Base-by-base conservation (phyloP, 805 yeast species). In the Danielia reshetovae region DNA sequence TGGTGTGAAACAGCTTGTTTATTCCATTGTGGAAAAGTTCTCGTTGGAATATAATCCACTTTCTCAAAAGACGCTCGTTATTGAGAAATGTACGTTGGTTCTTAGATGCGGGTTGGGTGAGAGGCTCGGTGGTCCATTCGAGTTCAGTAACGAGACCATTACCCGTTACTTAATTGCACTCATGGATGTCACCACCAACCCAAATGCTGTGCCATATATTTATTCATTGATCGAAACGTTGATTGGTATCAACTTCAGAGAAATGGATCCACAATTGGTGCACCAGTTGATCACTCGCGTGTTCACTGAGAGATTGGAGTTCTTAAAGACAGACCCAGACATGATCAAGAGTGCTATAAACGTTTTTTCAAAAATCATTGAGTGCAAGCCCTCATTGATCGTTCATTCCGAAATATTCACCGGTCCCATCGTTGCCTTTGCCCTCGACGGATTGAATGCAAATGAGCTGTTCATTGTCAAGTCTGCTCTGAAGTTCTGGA, bases 61-160 rank as follows among this genome's bases (percentile, higher is more conserved):
- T 27, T 52, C 65, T 1, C 56, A 61, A 6, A 76, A 72, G 37
- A 49, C 76, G 0, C 65, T 68, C 4, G 60, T 83, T 2, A 72
- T 82, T 5, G 93, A 85, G 45, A 74, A 71, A 18, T 70, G 83
- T 18, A 76, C 87, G 39, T 62, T 68, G 5, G 72, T 87, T 2
- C 67, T 86, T 43, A 79, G 75, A 46, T 47, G 62, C 11, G 94
- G 94, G 1, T 56, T 86, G 11, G 58, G 75, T 3, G 95, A 86
- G 48, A 53, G 65, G 3, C 55, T 76, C 4, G 65, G 73, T 13
- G 88, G 88, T 0, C 85, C 93, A 0, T 85, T 83, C 55, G 78
- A 73, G 7, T 71, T 83, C 29, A 45, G 42, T 4, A 29, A 21
- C 21, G 35, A 37, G 4, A 27, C 35, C 10, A 36, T 39, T 3